Evolutionary conservation across 2,329 filamentous ascomycete genomes (phyloP).

Genomic region (Claviceps sp.): DNA sequence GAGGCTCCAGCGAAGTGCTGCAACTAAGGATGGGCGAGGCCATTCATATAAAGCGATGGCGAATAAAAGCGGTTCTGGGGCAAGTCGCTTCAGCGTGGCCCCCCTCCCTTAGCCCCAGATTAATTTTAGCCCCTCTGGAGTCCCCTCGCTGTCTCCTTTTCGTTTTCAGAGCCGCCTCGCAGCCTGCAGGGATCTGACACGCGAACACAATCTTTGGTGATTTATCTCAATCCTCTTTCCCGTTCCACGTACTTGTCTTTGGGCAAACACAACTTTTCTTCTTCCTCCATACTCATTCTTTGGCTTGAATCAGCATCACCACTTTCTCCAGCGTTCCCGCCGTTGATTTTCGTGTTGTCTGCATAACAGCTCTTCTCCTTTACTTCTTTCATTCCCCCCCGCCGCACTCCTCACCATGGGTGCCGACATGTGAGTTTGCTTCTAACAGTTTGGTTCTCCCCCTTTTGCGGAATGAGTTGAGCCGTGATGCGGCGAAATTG

Average conservation of each 20-base stretch:
- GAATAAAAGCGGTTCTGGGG: too few species aligned
- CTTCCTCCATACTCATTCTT: background rate
- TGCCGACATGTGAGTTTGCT: conserved; percentile 24
- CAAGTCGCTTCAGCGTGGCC: too few species aligned
- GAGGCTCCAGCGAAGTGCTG: too few species aligned
- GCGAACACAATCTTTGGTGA: conserved; percentile 1
- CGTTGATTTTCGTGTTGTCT: conserved; percentile 3
- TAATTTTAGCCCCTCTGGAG: conserved; percentile 27
- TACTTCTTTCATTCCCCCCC: conserved; percentile 1
- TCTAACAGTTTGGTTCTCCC: background rate
- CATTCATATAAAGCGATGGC: too few species aligned
- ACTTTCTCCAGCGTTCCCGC: conserved; percentile 5
- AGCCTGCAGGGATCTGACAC: conserved; percentile 1
- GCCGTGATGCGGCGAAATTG: background rate
- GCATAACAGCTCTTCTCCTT: background rate
- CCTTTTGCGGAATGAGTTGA: background rate
- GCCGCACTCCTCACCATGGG: conserved; percentile 23
- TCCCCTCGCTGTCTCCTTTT: conserved; percentile 17
- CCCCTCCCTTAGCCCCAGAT: conserved; percentile 12
- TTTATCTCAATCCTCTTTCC: conserved; percentile 14
- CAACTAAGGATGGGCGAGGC: too few species aligned
- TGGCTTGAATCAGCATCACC: conserved; percentile 6
- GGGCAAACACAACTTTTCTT: conserved; percentile 2
- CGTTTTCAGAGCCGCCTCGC: conserved; percentile 3
- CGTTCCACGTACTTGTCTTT: conserved; percentile 10